A percentile compares a stretch with the other conserved stretches of the same genome.
Evolutionary conservation across 2,329 filamentous ascomycete genomes (phyloP).

Genomic region (Capronia americana): DNA sequence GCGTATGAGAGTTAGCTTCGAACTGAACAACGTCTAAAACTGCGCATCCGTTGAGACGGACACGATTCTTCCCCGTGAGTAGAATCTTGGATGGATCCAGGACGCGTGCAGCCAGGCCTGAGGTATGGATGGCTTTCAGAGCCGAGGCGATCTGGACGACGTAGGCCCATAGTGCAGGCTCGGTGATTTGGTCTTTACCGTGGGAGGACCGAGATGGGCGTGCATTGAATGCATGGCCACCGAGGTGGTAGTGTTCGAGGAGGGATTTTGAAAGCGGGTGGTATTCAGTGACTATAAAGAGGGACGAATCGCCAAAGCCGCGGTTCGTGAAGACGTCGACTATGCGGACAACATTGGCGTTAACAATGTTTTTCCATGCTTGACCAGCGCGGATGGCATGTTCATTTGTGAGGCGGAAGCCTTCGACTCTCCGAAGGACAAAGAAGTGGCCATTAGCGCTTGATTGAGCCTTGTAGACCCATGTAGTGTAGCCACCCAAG

Average conservation of each 20-base stretch:
- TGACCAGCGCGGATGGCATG: conserved; percentile 85
- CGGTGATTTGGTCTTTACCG: conserved; percentile 63
- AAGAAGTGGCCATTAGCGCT: conserved; percentile 89
- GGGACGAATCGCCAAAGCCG: conserved; percentile 90
- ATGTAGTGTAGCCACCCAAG: conserved; percentile 82
- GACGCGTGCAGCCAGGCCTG: conserved; percentile 81
- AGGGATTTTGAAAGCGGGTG: conserved; percentile 90
- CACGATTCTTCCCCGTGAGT: conserved; percentile 85
- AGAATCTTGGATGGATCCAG: conserved; percentile 89
- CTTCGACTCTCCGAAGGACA: conserved; percentile 83
- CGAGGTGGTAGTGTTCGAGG: conserved; percentile 72
- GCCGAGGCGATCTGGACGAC: conserved; percentile 90
- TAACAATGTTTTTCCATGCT: conserved; percentile 85
- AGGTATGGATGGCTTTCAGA: conserved; percentile 81
- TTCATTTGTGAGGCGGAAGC: conserved; percentile 86
- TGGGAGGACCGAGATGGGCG: conserved; percentile 49
- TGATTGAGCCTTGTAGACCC: conserved; percentile 93
- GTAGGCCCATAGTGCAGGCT: conserved; percentile 87
- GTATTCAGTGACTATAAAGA: conserved; percentile 93
- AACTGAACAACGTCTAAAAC: conserved; percentile 89
- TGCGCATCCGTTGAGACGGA: conserved; percentile 85
- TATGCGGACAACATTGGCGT: conserved; percentile 80
- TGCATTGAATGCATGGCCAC: conserved; percentile 46
- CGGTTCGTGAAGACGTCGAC: conserved; percentile 93
- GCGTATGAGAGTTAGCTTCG: conserved; percentile 65